Evolutionary conservation across 805 yeast species (phyloP), one percentile per base, ranked within the genome.

Genomic region (Candida maris): DNA sequence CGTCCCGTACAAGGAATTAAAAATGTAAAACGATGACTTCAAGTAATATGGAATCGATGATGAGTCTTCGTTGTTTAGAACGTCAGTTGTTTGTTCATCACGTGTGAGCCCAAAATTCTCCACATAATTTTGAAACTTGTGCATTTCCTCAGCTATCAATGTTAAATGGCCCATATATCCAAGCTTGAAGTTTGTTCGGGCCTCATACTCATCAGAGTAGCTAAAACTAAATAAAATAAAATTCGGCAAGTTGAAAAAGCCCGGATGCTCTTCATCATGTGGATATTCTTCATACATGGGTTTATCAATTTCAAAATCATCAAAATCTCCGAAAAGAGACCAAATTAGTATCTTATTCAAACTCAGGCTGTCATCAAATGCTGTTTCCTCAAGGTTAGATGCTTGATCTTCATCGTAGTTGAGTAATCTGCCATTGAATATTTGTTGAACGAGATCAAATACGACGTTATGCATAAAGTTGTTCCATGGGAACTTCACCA

Each of bases 381-480:
- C 49, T 4, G 61, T 56, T 28, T 60, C 63, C 34, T 52, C 62
- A 35, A 56, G 61, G 30, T 56, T 56, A 3, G 59, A 48, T 3
- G 60, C 59, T 32, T 58, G 55, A 33, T 59, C 63, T 37, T 61
- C 65, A 34, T 61, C 65, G 59, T 63, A 61, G 34, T 61, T 61
- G 9, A 61, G 56, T 27, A 61, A 47, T 28, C 61, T 42, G 1
- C 96, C 97, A 59, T 87, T 88, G 60, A 91, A 78, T 8, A 93
- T 77, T 57, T 93, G 98, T 59, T 93, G 98, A 16, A 93, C 81
- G 41, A 93, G 73, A 62, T 93, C 98, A 67, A 91, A 93, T 8
- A 91, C 93, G 32, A 93, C 98, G 56, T 91, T 93, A 60, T 93
- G 98, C 72, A 91, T 75, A 54, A 93, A 93, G 56, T 93, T 93